Evolutionary conservation across 805 yeast species (phyloP), one percentile per base, ranked within the genome.

Genomic region (Sugiyamaella qingdaonensis): DNA sequence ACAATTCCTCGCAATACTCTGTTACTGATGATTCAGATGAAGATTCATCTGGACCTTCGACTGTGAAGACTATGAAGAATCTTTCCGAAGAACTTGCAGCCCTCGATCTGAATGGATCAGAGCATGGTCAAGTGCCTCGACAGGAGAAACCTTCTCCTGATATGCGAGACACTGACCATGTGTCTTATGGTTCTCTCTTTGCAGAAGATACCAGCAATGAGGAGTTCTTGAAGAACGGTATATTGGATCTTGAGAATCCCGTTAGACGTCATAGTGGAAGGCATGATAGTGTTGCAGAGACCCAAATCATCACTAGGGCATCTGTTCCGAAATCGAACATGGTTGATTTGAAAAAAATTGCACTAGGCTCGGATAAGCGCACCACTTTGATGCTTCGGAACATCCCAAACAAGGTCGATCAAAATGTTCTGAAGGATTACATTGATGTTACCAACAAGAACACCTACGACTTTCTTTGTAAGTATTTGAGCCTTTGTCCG

Each of bases 351-450:
- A 63, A 59, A 3, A 65, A 68, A n/a, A 77, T 78, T 46, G 64
- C 66, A 11, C 49, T 58, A 2, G 80, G 80, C 0, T 54, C 58
- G 34, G 82, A 79, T 55, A 66, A 67, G 35, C 66, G 83, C 36
- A 74, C 73, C 9, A 78, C 83, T 0, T 61, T 79, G 37, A 78
- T 79, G 83, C 70, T 79, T 33, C 71, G 80, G 51, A 79, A 79
- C 54, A 78, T 79, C 43, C 83, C 83, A 31, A 79, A 79, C 62
- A 78, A 77, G 59, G 70, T 78, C 31, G 73, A 66, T 45, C 79
- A 76, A 56, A 65, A 70, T 33, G 71, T 73, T 58, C 68, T 79
- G 39, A 75, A 78, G 56, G 70, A 68, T 31, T 73, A 74, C 59
- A 62, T 79, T 32, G 81, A 79, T 58, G 66, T 59, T 24, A 76